A percentile compares a stretch with the other conserved stretches of the same genome.
These are phyloP conservation scores for Lecanicillium sp. DNA, from an alignment of 2,329 filamentous ascomycete genomes.

Conservation along the genomic window DNA sequence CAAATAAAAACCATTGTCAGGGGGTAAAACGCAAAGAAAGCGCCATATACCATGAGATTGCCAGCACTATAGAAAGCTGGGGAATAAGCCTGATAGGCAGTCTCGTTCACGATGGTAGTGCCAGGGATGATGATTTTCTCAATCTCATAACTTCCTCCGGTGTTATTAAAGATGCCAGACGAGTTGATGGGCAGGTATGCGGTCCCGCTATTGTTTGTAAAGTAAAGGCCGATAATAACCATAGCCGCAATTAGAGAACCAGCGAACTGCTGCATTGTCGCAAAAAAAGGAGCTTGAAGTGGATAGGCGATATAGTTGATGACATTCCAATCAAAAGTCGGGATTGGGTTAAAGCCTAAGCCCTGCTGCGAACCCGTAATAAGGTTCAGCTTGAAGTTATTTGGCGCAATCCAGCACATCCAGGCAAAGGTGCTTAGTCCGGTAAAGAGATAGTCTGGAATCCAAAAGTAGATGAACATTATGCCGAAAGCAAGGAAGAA, in stretches of 20 bases:
- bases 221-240: background rate
- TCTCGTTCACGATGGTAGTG: conserved; percentile 14
- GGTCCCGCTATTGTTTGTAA: background rate
- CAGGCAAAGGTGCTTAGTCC: conserved; percentile 31
- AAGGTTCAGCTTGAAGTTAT: conserved; percentile 28
- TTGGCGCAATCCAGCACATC: no score
- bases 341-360: background rate
- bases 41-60: background rate
- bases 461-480: conserved; percentile 37
- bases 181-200: background rate
- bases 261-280: background rate
- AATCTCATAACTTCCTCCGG: background rate
- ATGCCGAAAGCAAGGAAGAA: conserved; percentile 26
- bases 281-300: background rate
- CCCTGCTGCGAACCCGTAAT: background rate
- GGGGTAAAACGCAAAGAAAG: background rate
- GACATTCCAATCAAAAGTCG: no score
- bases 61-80: conserved; percentile 2
- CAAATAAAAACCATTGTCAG: background rate
- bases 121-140: background rate
- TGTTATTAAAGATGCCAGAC: background rate
- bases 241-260: background rate
- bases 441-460: conserved; percentile 33
- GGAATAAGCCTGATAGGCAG: conserved; percentile 14
- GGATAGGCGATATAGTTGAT: no score